Conservation (phyloP, 805 yeast species). For the Torulaspora maleeae region DNA sequence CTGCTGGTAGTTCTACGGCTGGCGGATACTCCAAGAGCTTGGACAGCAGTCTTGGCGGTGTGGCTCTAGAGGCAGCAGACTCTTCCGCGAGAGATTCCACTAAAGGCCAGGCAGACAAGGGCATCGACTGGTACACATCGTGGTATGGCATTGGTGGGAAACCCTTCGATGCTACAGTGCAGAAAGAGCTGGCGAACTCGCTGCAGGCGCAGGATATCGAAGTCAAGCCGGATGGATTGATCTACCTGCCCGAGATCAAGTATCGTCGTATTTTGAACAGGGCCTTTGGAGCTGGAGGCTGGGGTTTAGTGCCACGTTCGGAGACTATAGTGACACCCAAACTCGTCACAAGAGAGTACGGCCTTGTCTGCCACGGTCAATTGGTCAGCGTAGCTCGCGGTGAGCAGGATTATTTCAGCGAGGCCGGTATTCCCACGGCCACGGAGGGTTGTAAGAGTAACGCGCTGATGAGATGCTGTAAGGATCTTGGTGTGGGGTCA, state of each 20-base stretch:
- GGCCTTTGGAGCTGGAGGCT: conserved; percentile 98
- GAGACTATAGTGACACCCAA: conserved; percentile 72
- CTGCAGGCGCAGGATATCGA: conserved; percentile 75
- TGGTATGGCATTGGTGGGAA: conserved; percentile 79
- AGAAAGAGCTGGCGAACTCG: conserved; percentile 55
- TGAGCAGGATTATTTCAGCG: conserved; percentile 87
- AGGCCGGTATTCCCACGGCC: conserved; percentile 87
- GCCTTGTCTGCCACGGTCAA: conserved; percentile 78
- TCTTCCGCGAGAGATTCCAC: not conserved
- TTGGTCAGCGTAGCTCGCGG: conserved; percentile 91
- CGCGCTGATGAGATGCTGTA: conserved; percentile 96
- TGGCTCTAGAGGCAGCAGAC: conserved; percentile 7
- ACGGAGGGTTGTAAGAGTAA: conserved; percentile 96
- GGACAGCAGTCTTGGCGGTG: conserved; percentile 17
- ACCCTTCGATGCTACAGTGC: conserved; percentile 64
- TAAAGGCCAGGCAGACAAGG: not conserved
- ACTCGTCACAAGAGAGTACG: conserved; percentile 85
- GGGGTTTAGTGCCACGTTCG: conserved; percentile 95
- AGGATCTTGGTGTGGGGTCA: conserved; percentile 93
- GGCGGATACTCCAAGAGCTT: conserved; percentile 13
- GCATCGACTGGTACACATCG: conserved; percentile 75
- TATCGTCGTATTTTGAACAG: conserved; percentile 82
- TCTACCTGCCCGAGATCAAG: conserved; percentile 92
- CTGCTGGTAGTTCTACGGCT: not conserved
- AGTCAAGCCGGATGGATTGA: conserved; percentile 90